Evolutionary conservation across 2,329 filamentous ascomycete genomes (phyloP), one percentile per base, ranked within the genome.

Genomic region (Tolypocladium album): DNA sequence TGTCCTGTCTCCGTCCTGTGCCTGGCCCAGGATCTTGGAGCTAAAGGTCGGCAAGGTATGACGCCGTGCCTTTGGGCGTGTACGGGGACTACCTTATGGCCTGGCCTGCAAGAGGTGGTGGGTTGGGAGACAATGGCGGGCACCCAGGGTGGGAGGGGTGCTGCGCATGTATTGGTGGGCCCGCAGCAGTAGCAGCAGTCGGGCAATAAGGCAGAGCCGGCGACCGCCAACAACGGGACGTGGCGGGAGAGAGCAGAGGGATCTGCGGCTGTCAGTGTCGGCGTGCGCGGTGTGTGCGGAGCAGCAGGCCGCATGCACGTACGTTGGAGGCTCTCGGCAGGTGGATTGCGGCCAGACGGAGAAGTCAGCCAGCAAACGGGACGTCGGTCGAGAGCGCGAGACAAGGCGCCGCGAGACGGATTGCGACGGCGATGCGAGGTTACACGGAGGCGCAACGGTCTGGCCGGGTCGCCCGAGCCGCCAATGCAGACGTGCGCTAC

Each of bases 21-120:
- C 70, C 70, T 70, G 67, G 69, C 67, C 70, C 68, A 64, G 66
- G 66, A 67, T 68, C 72, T 74, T 76, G 75, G 76, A 22, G 60
- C 56, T 43, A 53, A 38, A 20, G 36, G 13, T 55, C 9, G 59
- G 55, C 50, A 22, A 38, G 50, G 50, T 55, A 55, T 77, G 75
- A 78, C 73, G 75, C 58, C 59, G 36, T 55, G 56, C 52, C 38
- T 50, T 62, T 63, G 60, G 64, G 62, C 55, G 62, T 59, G 53
- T 59, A 36, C 17, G 50, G 24, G 36, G 45, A 27, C 31, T 57
- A 50, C 38, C 38, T 40, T 40, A 20, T 40, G 39, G 52, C 45
- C 39, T n/a, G 47, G 59, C 31, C 50, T 53, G 52, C 57, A 53
- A 31, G 57, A 58, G 31, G 50, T 38, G 50, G 61, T 42, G 47